These are phyloP conservation scores for Anthracocystis panici-leucophaei DNA, from an alignment of 1,284 basidiomycete species.

Conservation along the genomic window DNA sequence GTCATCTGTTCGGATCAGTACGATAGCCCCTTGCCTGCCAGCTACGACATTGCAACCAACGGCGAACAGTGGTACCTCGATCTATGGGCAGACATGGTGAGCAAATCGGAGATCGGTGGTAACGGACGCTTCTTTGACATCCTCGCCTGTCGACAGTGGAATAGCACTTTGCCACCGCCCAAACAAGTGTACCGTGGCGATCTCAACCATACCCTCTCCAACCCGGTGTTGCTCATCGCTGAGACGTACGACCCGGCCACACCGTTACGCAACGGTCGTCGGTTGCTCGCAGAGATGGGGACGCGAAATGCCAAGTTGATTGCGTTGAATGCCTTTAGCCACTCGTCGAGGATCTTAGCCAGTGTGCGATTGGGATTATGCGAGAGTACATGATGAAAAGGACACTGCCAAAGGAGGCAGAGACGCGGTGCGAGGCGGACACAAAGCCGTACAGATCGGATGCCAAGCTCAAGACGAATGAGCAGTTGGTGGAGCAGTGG, in stretches of 20 bases:
- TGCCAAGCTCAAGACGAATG: neutral
- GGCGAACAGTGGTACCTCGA: conserved; percentile 37
- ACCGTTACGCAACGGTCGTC: conserved; percentile 33
- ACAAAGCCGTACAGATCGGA: conserved; percentile 27
- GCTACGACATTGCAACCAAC: conserved; percentile 16
- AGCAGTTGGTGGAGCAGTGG: conserved; percentile 5
- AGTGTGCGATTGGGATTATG: conserved; percentile 33
- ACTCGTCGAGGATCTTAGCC: conserved; percentile 37
- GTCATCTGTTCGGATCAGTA: conserved; percentile 51
- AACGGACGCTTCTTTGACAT: conserved; percentile 41
- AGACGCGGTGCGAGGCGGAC: conserved; percentile 38
- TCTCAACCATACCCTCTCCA: conserved; percentile 24
- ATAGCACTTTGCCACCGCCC: conserved; percentile 19
- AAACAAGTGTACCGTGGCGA: conserved; percentile 43
- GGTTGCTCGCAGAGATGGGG: conserved; percentile 38
- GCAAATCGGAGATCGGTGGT: conserved; percentile 40
- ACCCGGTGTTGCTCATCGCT: conserved; percentile 37
- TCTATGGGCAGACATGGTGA: conserved; percentile 32
- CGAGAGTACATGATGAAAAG: conserved; percentile 32
- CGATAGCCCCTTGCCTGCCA: conserved; percentile 18
- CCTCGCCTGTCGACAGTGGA: conserved; percentile 49
- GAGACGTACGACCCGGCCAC: conserved; percentile 50
- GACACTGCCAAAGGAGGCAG: conserved; percentile 13
- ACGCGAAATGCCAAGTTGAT: conserved; percentile 36
- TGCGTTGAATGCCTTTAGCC: conserved; percentile 42